Percentiles rank a stretch among this genome's conserved stretches.
Evolutionary conservation across 1,284 basidiomycete genomes (phyloP).

Genomic region (Rhodotorula sp.): DNA sequence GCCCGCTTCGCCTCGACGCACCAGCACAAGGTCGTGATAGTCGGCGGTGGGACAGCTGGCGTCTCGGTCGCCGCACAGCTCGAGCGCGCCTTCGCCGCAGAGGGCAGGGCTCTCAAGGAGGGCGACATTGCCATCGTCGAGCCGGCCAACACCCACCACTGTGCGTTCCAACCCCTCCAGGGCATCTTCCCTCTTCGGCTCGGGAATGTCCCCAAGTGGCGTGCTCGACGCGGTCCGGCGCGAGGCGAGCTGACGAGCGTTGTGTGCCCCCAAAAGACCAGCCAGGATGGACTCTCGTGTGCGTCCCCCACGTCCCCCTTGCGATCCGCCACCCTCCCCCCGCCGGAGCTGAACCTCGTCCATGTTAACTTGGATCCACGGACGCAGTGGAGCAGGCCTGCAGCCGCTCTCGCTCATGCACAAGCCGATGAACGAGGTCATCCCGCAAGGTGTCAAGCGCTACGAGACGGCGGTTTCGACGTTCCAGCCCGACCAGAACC

Average conservation of each 20-base stretch:
- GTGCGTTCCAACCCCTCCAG: constrained; percentile 52
- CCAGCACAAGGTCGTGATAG: constrained; percentile 45
- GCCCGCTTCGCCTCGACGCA: constrained; percentile 9
- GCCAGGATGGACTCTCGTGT: constrained; percentile 43
- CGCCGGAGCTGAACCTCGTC: not conserved
- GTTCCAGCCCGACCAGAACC: constrained; percentile 73
- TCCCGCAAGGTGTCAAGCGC: constrained; percentile 71
- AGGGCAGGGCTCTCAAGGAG: constrained; percentile 64
- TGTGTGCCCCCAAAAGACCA: constrained; percentile 26
- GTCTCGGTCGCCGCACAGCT: constrained; percentile 54
- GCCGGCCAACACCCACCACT: constrained; percentile 69
- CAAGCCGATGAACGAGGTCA: constrained; percentile 64
- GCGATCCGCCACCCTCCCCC: too few species aligned
- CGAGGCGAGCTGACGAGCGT: not conserved
- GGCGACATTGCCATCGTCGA: constrained; percentile 85
- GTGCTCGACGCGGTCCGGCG: constrained; percentile 1
- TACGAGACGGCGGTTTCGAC: constrained; percentile 70
- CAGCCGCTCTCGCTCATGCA: constrained; percentile 65
- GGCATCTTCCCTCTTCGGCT: too few species aligned
- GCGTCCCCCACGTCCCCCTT: not conserved
- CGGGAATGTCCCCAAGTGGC: not conserved
- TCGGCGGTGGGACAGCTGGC: constrained; percentile 51
- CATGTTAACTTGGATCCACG: not conserved
- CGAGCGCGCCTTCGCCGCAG: constrained; percentile 68
- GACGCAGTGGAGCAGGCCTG: constrained; percentile 67